Evolutionary conservation across 2,329 filamentous ascomycete genomes (phyloP).

Genomic region (Penicillium thymicola): DNA sequence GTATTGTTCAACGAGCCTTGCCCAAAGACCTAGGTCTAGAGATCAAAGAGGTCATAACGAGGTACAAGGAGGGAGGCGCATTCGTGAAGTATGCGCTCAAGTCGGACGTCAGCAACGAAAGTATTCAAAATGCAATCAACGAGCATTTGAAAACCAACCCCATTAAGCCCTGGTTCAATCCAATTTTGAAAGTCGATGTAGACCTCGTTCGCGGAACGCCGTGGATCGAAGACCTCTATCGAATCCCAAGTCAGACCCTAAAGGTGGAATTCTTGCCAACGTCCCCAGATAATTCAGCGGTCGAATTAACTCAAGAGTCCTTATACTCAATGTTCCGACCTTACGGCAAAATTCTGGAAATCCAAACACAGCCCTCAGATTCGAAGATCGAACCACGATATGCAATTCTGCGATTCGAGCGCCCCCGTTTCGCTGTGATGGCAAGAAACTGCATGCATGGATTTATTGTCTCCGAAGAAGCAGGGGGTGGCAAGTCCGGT

Average conservation of each 20-base stretch:
- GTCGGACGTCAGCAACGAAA: conserved; percentile 44
- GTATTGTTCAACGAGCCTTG: conserved; percentile 59
- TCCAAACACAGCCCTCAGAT: conserved; percentile 75
- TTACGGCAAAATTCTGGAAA: conserved; percentile 88
- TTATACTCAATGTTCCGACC: conserved; percentile 82
- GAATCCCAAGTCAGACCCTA: conserved; percentile 71
- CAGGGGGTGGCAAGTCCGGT: conserved; percentile 70
- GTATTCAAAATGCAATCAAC: conserved; percentile 61
- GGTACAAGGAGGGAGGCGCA: conserved; percentile 86
- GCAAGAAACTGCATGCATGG: conserved; percentile 92
- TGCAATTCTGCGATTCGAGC: conserved; percentile 73
- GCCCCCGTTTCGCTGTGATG: conserved; percentile 74
- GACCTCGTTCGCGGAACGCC: conserved; percentile 77
- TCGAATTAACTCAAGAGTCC: conserved; percentile 80
- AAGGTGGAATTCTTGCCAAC: conserved; percentile 81
- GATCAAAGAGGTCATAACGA: conserved; percentile 76
- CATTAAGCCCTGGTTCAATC: conserved; percentile 87
- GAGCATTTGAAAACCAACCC: conserved; percentile 65
- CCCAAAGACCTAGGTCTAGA: conserved; percentile 62
- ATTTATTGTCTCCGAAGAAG: conserved; percentile 63
- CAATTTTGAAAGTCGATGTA: conserved; percentile 67
- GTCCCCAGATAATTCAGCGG: conserved; percentile 65
- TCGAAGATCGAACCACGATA: conserved; percentile 81
- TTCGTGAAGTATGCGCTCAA: conserved; percentile 79
- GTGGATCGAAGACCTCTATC: conserved; percentile 90